phyloP scores from a whole-genome alignment of 805 yeast species.

The Kluyveromyces wickerhamii region DNA sequence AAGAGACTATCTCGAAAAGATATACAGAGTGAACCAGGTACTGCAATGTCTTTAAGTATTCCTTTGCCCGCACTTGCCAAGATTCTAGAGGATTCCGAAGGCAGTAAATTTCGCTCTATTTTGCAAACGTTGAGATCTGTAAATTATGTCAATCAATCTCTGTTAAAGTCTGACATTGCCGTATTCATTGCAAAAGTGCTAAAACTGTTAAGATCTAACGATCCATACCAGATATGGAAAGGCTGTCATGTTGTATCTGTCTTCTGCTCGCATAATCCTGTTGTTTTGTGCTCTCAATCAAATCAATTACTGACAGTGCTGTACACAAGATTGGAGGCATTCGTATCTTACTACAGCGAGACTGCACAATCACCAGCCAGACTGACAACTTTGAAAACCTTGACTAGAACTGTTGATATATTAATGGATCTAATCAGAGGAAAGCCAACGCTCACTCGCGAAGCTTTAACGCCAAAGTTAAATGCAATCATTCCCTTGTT shows the following conservation, averaged over 20 bases:
- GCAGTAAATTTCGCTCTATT: constrained; percentile 23
- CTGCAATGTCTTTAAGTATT: no score
- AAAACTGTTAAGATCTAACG: constrained; percentile 38
- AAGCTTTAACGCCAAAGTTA: constrained; percentile 71
- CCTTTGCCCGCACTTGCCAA: constrained; percentile 23
- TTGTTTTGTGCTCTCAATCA: constrained; percentile 27
- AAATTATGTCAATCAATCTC: constrained; percentile 23
- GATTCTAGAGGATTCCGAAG: constrained; percentile 21
- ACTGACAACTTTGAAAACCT: constrained; percentile 20
- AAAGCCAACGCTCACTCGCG: constrained; percentile 79
- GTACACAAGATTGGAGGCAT: constrained; percentile 24
- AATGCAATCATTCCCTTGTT: constrained; percentile 50
- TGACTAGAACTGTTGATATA: constrained; percentile 24
- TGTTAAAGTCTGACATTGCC: constrained; percentile 27
- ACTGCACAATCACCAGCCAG: constrained; percentile 18
- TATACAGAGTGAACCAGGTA: no score
- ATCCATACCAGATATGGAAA: constrained; percentile 46
- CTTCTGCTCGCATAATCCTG: constrained; percentile 32
- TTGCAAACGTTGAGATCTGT: constrained; percentile 21
- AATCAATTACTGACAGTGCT: constrained; percentile 23
- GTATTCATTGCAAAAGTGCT: constrained; percentile 30
- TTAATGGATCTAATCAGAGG: constrained; percentile 48
- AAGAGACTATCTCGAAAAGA: no score
- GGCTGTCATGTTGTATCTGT: constrained; percentile 48
- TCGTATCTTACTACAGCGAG: constrained; percentile 15